Evolutionary conservation across 2,329 filamentous ascomycete genomes (phyloP).

Genomic region (Aspergillus ruber): DNA sequence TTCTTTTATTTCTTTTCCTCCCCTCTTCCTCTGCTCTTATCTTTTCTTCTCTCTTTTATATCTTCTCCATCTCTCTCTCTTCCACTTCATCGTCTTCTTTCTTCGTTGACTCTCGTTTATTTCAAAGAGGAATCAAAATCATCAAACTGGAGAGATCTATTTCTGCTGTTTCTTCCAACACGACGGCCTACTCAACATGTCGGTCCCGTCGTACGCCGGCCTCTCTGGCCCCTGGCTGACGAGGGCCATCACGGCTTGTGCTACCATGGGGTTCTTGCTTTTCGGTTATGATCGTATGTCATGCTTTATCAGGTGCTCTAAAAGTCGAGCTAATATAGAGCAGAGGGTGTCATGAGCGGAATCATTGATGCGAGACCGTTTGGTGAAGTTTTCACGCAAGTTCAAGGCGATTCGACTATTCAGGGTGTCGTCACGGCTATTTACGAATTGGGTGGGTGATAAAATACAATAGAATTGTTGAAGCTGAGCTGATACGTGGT

Average conservation of each 20-base stretch:
- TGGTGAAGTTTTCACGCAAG: conserved; percentile 15
- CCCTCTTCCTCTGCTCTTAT: too few species aligned
- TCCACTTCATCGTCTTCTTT: neutral
- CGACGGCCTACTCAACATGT: neutral
- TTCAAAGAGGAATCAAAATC: neutral
- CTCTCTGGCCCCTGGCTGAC: neutral
- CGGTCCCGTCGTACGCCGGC: neutral
- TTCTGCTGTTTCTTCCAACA: neutral
- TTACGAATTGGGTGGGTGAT: conserved; percentile 40
- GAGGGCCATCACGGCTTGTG: neutral
- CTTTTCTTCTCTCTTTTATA: too few species aligned
- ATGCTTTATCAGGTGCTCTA: too few species aligned
- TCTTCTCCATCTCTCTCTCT: too few species aligned
- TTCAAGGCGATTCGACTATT: conserved; percentile 33
- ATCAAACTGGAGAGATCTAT: neutral
- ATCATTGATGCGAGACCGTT: neutral
- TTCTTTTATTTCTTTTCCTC: too few species aligned
- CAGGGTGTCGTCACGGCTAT: conserved; percentile 46
- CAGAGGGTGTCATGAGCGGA: neutral
- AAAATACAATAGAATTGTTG: too few species aligned
- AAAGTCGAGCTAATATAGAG: too few species aligned
- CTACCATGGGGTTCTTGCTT: conserved; percentile 45
- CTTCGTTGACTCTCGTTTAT: neutral
- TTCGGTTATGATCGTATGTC: conserved; percentile 48
- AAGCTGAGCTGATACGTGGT: neutral